Conservation (phyloP, 1,139 yeast genomes). For the Taphrina confusa region DNA sequence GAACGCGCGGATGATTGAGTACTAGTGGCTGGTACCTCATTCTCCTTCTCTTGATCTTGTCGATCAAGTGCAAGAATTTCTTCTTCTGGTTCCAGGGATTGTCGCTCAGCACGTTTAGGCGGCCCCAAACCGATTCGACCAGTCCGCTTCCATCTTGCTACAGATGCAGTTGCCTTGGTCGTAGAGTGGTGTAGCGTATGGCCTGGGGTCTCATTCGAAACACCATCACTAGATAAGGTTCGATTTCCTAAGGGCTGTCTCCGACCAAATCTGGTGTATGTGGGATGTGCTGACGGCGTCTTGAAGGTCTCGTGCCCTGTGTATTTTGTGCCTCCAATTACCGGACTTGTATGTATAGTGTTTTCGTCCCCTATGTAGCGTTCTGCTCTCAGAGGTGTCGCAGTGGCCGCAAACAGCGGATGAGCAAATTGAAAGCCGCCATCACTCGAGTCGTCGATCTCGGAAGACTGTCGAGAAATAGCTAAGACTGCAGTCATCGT, state of each 20-base stretch:
- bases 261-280: slow-evolving; percentile 10
- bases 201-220: slow-evolving; percentile 3
- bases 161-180: slow-evolving; percentile 5
- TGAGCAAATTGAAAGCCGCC: slow-evolving; percentile 25
- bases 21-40: slow-evolving; percentile 7
- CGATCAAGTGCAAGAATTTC: not conserved
- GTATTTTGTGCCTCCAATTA: not conserved
- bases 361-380: not conserved
- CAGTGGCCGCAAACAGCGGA: slow-evolving; percentile 26
- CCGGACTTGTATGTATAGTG: not conserved
- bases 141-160: slow-evolving; percentile 35
- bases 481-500: slow-evolving; percentile 3
- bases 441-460: slow-evolving; percentile 30
- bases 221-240: slow-evolving; percentile 3
- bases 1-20: not conserved
- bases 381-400: not conserved
- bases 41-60: slow-evolving; percentile 7
- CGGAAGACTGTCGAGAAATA: slow-evolving; percentile 14
- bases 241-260: slow-evolving; percentile 8
- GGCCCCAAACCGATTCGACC: slow-evolving; percentile 37
- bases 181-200: slow-evolving; percentile 6
- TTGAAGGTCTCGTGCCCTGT: not conserved
- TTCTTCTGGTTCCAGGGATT: slow-evolving; percentile 30
- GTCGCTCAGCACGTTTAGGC: slow-evolving; percentile 37
- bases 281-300: slow-evolving; percentile 18